Evolutionary conservation across 2,329 filamentous ascomycete genomes (phyloP).

Genomic region (Magnaporthiopsis rhizophila): DNA sequence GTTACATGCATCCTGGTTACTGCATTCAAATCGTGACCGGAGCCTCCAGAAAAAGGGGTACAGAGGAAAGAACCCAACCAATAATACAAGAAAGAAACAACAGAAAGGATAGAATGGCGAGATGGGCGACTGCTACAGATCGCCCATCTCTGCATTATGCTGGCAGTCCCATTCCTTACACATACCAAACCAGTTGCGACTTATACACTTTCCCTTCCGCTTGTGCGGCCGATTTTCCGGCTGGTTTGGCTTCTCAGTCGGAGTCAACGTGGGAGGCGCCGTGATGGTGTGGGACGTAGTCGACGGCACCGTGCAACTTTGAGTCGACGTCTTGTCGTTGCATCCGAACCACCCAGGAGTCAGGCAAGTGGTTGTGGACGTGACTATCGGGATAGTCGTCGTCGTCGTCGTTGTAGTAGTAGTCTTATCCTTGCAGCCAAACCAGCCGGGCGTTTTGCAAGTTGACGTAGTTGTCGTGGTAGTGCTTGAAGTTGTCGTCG

Average conservation of each 20-base stretch:
- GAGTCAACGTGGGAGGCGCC: constrained; percentile 21
- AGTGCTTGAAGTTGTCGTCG: constrained; percentile 32
- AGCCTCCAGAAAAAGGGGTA: not conserved
- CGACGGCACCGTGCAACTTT: constrained; percentile 10
- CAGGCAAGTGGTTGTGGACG: constrained; percentile 17
- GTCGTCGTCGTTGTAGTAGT: constrained; percentile 18
- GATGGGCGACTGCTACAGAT: not conserved
- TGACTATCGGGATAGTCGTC: constrained; percentile 14
- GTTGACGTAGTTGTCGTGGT: constrained; percentile 44
- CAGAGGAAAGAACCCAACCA: not conserved
- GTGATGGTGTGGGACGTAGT: constrained; percentile 21
- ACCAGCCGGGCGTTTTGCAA: constrained; percentile 57
- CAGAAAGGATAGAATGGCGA: not conserved
- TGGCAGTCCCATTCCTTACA: constrained; percentile 30
- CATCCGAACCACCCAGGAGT: constrained; percentile 17
- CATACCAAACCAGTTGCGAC: constrained; percentile 31
- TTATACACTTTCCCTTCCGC: constrained; percentile 24
- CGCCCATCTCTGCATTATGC: constrained; percentile 15
- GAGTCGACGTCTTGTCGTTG: constrained; percentile 11
- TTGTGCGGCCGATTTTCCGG: constrained; percentile 15
- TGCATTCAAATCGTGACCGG: not conserved
- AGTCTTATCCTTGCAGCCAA: constrained; percentile 53
- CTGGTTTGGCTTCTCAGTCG: constrained; percentile 14
- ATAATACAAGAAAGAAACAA: not conserved
- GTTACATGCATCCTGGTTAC: not conserved